Percentiles rank a stretch among this genome's conserved stretches.
phyloP scores from a whole-genome alignment of 2,329 filamentous ascomycete genomes.

The Aspergillus sergii region DNA sequence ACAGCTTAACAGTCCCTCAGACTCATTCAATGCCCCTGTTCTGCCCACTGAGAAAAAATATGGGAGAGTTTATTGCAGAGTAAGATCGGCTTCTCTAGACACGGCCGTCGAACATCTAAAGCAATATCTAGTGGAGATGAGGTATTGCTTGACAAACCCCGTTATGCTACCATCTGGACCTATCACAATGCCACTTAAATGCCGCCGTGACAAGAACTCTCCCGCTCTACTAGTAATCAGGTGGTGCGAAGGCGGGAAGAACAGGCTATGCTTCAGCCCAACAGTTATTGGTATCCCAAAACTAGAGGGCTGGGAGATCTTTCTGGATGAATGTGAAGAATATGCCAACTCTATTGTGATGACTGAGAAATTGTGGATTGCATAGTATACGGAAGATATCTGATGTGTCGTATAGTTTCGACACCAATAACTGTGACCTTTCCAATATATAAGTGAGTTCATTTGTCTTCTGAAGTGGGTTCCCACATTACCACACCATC shows the following conservation, averaged over 20 bases:
- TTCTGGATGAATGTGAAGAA: not conserved
- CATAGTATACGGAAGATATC: too few species aligned
- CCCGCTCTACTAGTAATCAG: not conserved
- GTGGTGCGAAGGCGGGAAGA: not conserved
- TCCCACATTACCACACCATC: too few species aligned
- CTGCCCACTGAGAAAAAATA: not conserved
- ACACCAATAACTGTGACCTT: too few species aligned
- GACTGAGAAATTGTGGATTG: too few species aligned
- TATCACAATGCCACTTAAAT: not conserved
- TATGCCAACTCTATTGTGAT: not conserved
- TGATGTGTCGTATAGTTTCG: too few species aligned
- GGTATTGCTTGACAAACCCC: not conserved
- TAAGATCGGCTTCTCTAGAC: not conserved
- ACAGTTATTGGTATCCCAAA: not conserved
- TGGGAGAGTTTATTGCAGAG: not conserved
- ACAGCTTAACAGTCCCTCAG: not conserved
- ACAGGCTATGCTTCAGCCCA: not conserved
- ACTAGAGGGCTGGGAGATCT: not conserved
- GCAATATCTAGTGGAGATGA: not conserved
- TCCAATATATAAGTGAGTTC: too few species aligned
- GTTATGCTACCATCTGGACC: not conserved
- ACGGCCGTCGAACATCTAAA: not conserved
- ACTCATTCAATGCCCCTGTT: not conserved
- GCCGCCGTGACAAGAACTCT: not conserved
- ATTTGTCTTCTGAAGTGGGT: too few species aligned